Conservation (phyloP, 345 rosid species). For the Hirschfeldia incana region DNA sequence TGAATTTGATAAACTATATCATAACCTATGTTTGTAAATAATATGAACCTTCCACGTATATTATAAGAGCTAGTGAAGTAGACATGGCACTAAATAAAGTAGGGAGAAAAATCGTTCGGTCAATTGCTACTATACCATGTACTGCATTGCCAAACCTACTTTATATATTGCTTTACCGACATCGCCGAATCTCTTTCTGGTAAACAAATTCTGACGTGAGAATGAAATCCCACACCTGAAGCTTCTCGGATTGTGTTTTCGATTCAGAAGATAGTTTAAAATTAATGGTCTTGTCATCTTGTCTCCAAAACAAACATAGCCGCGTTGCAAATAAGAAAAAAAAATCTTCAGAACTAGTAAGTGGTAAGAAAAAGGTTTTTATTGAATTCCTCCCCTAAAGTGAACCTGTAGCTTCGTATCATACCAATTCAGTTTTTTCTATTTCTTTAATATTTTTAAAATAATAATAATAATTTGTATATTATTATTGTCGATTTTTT, state of each 20-base stretch:
- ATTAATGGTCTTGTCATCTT: constrained; percentile 7
- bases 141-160: constrained; percentile 18
- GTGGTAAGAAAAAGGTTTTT: too few species aligned
- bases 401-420: too few species aligned
- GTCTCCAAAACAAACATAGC: constrained; percentile 8
- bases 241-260: constrained; percentile 28
- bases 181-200: constrained; percentile 11
- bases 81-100: constrained; percentile 29
- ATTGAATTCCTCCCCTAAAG: too few species aligned
- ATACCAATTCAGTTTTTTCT: too few species aligned
- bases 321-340: background rate
- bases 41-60: constrained; percentile 25
- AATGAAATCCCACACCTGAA: background rate
- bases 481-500: too few species aligned
- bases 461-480: too few species aligned
- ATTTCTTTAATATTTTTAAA: too few species aligned
- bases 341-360: too few species aligned
- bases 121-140: constrained; percentile 21
- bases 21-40: background rate
- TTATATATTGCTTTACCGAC: constrained; percentile 15
- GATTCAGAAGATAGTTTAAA: constrained; percentile 5
- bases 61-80: constrained; percentile 13
- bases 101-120: constrained; percentile 23
- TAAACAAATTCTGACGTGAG: constrained; percentile 15
- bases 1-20: constrained; percentile 20